A percentile compares a stretch with the other conserved stretches of the same genome.
Conservation (phyloP, 2,329 filamentous ascomycete species). For the Laburnicola sp. region DNA sequence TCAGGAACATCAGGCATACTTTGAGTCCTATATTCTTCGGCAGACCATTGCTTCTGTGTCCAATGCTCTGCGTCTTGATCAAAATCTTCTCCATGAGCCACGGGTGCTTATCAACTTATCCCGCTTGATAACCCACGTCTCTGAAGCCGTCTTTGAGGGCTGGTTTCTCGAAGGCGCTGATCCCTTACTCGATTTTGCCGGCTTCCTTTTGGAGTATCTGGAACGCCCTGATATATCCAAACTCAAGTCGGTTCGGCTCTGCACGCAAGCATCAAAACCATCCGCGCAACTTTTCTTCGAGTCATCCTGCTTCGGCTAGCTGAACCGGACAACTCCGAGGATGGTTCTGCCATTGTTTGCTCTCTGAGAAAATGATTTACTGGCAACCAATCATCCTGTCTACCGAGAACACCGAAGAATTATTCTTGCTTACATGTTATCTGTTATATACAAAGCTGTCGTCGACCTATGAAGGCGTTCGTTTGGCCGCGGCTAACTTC, state of each 20-base stretch:
- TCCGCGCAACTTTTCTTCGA: constrained; percentile 76
- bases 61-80: constrained; percentile 70
- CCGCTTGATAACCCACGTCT: constrained; percentile 76
- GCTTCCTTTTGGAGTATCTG: constrained; percentile 82
- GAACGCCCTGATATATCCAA: constrained; percentile 79
- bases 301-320: constrained; percentile 80
- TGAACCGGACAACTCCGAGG: constrained; percentile 71
- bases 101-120: constrained; percentile 84
- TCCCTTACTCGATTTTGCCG: constrained; percentile 80
- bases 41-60: constrained; percentile 73
- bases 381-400: constrained; percentile 93
- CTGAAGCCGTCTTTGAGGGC: constrained; percentile 90
- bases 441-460: constrained; percentile 88
- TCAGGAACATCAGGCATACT: constrained; percentile 91
- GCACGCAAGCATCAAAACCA: constrained; percentile 75
- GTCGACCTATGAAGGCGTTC: constrained; percentile 67
- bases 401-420: constrained; percentile 75
- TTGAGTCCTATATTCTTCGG: constrained; percentile 85
- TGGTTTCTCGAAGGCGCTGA: constrained; percentile 93
- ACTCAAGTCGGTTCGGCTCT: constrained; percentile 88
- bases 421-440: constrained; percentile 86
- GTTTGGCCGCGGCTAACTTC: constrained; percentile 76
- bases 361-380: constrained; percentile 87
- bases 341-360: constrained; percentile 64
- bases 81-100: constrained; percentile 75